These are phyloP conservation scores for Solanum sejunctum DNA, from an alignment of 257 asterid genomes.

Conservation along the genomic window DNA sequence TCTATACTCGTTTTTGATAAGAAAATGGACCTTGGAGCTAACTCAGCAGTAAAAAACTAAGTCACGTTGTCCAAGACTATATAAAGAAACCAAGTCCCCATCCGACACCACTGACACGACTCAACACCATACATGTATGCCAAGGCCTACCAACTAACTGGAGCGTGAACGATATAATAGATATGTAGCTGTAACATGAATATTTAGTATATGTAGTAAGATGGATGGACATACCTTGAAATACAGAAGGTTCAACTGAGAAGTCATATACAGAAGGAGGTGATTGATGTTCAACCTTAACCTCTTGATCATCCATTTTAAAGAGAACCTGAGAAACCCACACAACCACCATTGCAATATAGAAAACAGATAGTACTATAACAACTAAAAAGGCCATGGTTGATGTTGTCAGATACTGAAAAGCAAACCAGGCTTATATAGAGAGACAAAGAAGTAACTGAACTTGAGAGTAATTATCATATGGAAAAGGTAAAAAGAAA, in stretches of 20 bases:
- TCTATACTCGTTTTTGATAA: background rate
- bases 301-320: constrained; percentile 56
- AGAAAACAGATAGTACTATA: background rate
- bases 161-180: background rate
- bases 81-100: background rate
- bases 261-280: constrained; percentile 24
- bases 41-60: background rate
- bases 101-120: background rate
- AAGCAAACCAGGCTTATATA: background rate
- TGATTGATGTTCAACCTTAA: constrained; percentile 64
- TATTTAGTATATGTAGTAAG: background rate
- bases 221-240: constrained; percentile 26
- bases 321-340: constrained; percentile 25
- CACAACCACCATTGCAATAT: constrained; percentile 6
- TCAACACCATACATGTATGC: background rate
- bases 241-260: constrained; percentile 25
- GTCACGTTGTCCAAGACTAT: background rate
- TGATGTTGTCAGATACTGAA: background rate
- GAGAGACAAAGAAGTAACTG: background rate
- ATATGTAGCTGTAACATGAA: background rate
- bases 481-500: background rate
- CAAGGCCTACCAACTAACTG: background rate
- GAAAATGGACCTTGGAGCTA: background rate
- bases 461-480: background rate
- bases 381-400: background rate